Base-by-base conservation (phyloP, 371 early-diverging fungal species). In the Syncephalastrum sp. region DNA sequence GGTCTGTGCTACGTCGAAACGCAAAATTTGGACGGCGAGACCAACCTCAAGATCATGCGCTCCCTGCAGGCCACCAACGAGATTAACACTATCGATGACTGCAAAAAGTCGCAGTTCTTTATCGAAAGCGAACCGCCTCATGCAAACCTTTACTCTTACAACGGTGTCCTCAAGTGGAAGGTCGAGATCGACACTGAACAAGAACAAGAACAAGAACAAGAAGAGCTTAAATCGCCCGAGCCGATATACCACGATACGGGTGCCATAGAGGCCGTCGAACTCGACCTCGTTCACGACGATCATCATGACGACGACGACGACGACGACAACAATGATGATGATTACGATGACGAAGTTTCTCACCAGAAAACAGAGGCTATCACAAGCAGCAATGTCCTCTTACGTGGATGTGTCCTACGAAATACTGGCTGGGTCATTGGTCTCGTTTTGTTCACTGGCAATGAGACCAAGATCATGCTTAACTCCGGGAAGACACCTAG, bases 371-470 rank as follows among this genome's bases (percentile, higher is more conserved):
- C 80, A 7, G 88, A 88, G 23, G 90, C 94, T 15, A 79, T 94
- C 53, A 85, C 85, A 25, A 84, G 91, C 61, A 91, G 91, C 66
- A 90, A 88, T 43, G 74, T 96, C 13, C 74, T 99, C 3, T 81
- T 97, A 13, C 88, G 96, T 42, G 99, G 99, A 21, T 95, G 94
- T 74, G 86, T 91, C 15, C 62, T 98, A 42, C 82, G 95, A 47
- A 98, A 97, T 82, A 98, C 96, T 2, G 80, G 82, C n/a, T 92
- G 90, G 85, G 83, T 88, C 16, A 87, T 92, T 53, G 94, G 91
- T 0, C 65, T 95, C 24, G 93, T 87, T 0, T 66, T 93, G 16
- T 92, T 88, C 58, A 95, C 96, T 1, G 99, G 97, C 25, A 74
- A 80, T 56, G 90, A 95, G 24, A 93, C 98, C 15, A 96, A 96